Evolutionary conservation across 768 basidiomycete genomes (phyloP).

Genomic region (Candolleomyces eurysporus): DNA sequence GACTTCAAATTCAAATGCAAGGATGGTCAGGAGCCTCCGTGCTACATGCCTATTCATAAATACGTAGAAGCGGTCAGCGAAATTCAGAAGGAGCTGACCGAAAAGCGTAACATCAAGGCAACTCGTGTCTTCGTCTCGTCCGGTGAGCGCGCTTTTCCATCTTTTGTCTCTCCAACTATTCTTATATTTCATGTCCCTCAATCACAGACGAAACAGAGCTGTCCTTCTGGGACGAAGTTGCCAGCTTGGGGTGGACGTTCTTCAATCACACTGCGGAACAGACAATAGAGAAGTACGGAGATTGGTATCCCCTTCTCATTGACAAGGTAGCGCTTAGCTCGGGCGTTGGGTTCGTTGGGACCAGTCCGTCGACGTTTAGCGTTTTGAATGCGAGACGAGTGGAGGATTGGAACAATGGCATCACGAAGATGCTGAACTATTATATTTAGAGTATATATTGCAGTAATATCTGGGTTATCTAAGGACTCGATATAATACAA

Average conservation of each 20-base stretch:
- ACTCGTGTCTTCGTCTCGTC: not conserved
- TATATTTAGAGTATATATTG: no score
- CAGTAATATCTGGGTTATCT: no score
- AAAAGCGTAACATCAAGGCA: not conserved
- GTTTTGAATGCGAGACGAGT: not conserved
- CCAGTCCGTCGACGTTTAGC: not conserved
- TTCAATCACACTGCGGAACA: not conserved
- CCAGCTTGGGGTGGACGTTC: not conserved
- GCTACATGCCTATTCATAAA: not conserved
- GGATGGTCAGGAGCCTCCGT: not conserved
- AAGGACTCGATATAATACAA: no score
- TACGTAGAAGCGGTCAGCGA: not conserved
- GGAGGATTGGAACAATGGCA: conserved; percentile 1
- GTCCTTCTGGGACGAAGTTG: not conserved
- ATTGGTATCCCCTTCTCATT: not conserved
- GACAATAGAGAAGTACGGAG: not conserved
- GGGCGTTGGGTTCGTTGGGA: not conserved
- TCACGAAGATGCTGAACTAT: not conserved
- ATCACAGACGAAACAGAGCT: not conserved
- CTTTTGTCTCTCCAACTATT: not conserved
- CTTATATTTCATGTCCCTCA: not conserved
- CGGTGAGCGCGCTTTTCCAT: not conserved
- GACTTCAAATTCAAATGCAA: not conserved
- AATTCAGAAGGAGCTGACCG: not conserved
- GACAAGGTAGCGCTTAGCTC: not conserved